Conservation (phyloP, 1,284 basidiomycete species). For the Irpex sp. region DNA sequence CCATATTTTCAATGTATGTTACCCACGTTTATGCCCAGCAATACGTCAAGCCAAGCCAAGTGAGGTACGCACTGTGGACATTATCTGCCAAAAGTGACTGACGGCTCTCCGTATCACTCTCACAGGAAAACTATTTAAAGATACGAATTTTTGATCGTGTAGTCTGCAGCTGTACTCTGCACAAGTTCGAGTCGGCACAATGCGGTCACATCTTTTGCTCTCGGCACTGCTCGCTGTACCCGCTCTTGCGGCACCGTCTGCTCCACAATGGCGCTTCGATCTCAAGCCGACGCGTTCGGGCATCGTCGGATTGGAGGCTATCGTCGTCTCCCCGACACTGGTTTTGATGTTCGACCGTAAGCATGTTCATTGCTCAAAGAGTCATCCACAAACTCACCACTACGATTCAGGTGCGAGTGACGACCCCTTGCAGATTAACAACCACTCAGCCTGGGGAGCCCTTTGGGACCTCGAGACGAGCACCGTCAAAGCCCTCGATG, state of each 20-base stretch:
- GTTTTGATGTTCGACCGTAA: slow-evolving; percentile 45
- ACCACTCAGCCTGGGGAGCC: slow-evolving; percentile 42
- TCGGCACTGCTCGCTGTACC: not conserved
- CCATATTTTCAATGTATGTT: not conserved
- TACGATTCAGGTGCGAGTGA: slow-evolving; percentile 22
- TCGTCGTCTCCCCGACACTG: slow-evolving; percentile 42
- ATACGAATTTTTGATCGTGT: not conserved
- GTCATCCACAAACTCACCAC: not conserved
- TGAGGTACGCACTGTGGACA: not conserved
- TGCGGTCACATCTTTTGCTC: not conserved
- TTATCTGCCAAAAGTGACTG: not conserved
- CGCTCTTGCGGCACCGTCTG: slow-evolving; percentile 10
- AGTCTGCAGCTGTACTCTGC: not conserved
- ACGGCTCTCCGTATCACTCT: not conserved
- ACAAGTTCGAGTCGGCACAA: not conserved
- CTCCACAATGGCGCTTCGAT: slow-evolving; percentile 22
- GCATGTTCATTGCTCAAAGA: not conserved
- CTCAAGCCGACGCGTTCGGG: slow-evolving; percentile 38
- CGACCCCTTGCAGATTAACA: slow-evolving; percentile 41
- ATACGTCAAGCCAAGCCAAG: not conserved
- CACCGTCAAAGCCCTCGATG: slow-evolving; percentile 36
- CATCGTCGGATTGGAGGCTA: slow-evolving; percentile 43
- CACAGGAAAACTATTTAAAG: not conserved
- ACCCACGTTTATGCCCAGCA: slow-evolving; percentile 22
- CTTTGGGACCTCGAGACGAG: slow-evolving; percentile 42